Evolutionary conservation across 345 rosid genomes (phyloP), one percentile per base, ranked within the genome.

Genomic region (Syzygium grande): DNA sequence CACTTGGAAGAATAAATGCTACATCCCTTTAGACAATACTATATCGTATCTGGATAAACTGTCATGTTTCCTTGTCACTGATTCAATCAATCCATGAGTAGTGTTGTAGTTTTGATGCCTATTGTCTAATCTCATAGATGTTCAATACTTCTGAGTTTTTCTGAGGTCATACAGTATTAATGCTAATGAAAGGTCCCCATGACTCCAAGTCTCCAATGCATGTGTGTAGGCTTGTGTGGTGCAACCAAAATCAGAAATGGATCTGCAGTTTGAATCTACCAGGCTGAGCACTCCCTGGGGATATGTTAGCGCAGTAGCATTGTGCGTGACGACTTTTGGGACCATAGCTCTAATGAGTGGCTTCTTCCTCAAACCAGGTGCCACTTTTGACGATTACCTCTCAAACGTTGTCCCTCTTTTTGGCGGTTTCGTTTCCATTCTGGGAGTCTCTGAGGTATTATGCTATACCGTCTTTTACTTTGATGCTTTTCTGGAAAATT

Each of bases 361-460:
- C 87, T 92, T 97, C 89, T 97, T 97, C 93, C 94, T 97, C 27
- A 96, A 96, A 92, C 98, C 98, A 0, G 93, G 94, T 79, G 98
- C 99, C 14, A 95, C 99, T 58, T 83, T 94, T 54, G 98, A 95
- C n/a, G 99, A 97, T 89, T 96, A 95, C 88, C 68, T 96, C 46
- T 94, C 96, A 29, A 54, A 97, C 46, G 96, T 96, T 51, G 88
- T 95, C 86, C 98, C 99, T 55, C 98, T 96, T 11, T 97, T 96
- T 11, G 92, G 98, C 11, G 99, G 99, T 85, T 95, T 97, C 84
- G 87, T 96, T 89, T 87, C 97, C 89, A 95, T 96, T 86, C 90
- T 97, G 90, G 98, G 97, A 63, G 97, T 95, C 86, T 97, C 99
- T 59, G 99, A 97, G 98, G 98, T 97, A 90, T 9, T 97, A 90